Percentiles rank a stretch among this genome's conserved stretches.
These are phyloP conservation scores for Protea cynaroides DNA, from an alignment of 164 flowering plant genomes.

Conservation along the genomic window DNA sequence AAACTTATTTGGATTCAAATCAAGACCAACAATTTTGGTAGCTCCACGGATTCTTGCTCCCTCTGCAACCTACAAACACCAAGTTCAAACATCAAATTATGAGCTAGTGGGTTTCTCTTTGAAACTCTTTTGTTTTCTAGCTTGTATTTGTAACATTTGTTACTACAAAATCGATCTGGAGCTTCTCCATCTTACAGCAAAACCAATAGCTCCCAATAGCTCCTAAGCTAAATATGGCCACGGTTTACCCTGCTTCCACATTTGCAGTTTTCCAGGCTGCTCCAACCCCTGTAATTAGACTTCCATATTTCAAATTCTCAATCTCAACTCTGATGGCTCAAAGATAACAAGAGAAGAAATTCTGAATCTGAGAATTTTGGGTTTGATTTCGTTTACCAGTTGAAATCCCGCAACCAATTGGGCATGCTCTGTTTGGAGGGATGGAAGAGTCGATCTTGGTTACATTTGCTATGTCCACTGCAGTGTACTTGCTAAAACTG, in stretches of 20 bases:
- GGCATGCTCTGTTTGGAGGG: constrained; percentile 46
- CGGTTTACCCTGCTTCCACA: constrained; percentile 49
- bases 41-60: constrained; percentile 64
- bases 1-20: constrained; percentile 52
- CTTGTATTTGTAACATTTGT: too few species aligned
- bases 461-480: constrained; percentile 41
- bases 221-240: constrained; percentile 65
- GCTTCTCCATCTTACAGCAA: constrained; percentile 64
- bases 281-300: constrained; percentile 41
- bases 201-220: constrained; percentile 59
- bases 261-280: constrained; percentile 58
- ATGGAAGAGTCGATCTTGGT: constrained; percentile 32
- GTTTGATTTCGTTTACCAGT: constrained; percentile 28
- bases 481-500: constrained; percentile 58
- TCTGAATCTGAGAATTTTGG: too few species aligned
- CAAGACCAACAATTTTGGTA: constrained; percentile 60
- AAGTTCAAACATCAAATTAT: neutral
- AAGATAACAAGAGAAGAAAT: too few species aligned
- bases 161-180: too few species aligned
- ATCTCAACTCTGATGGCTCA: too few species aligned
- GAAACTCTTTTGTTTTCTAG: too few species aligned
- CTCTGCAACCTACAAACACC: constrained; percentile 50
- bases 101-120: neutral
- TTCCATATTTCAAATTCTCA: too few species aligned
- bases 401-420: constrained; percentile 64